Evolutionary conservation across 2,329 filamentous ascomycete genomes (phyloP), one percentile per base, ranked within the genome.

Genomic region (Aspergillus puulaauensis): DNA sequence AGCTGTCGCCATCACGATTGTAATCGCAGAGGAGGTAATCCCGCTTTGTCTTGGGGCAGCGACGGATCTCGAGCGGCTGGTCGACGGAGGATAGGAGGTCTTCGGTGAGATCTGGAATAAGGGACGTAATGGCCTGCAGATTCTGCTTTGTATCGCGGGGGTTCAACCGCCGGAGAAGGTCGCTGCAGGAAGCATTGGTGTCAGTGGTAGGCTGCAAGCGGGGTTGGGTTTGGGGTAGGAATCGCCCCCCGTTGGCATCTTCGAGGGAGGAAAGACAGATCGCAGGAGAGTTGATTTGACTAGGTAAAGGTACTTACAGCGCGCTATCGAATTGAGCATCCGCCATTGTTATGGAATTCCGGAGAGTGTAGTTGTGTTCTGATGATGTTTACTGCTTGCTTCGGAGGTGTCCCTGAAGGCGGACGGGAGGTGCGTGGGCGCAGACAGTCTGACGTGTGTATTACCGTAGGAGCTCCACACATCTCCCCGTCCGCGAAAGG

Each of bases 21-120:
- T 99, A 99, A 84, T 99, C 95, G 83, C 95, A 99, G 70, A 97
- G 90, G 52, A 99, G 86, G 81, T 96, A 99, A 79, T 98, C 95
- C 66, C 93, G 90, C 68, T 92, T 91, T 33, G 91, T 90, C 77
- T 93, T 90, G 67, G 86, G 86, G 82, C 95, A 98, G 65, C 90
- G 89, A 68, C 89, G 88, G 62, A 96, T 85, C 59, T 90, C 87
- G 57, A 99, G 88, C 23, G 95, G 95, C 76, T 98, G 93, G 78
- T 99, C 95, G 68, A 99, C 95, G 23, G 93, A 96, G 65, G 93
- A 95, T 64, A 99, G 91, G 44, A 99, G 91, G 75, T 99, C 95
- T 82, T 99, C 95, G 70, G 93, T 95, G 59, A 99, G 88, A 67
- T 93, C 89, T 15, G 95, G 95, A 45, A 92, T 90, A 63, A 99